Percentiles rank a stretch among this genome's conserved stretches.
phyloP scores from a whole-genome alignment of 805 yeast genomes.

The Yamadazyma philogaea region DNA sequence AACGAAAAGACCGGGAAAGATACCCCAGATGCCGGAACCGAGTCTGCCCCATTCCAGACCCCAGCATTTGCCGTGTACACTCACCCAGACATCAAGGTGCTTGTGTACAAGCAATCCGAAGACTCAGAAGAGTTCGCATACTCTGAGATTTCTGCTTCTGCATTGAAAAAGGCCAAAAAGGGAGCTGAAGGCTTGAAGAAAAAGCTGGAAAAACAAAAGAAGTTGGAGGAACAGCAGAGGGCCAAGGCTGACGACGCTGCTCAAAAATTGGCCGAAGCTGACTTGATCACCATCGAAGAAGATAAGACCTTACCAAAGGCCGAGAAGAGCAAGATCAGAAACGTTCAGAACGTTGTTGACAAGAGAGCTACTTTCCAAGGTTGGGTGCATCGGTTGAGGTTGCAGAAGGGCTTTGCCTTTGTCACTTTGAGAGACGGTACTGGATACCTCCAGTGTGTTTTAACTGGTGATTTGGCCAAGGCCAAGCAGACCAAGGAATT shows the following conservation, averaged over 20 bases:
- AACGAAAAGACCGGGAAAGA: constrained; percentile 74
- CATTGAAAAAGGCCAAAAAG: constrained; percentile 92
- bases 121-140: constrained; percentile 52
- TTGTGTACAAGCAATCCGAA: constrained; percentile 59
- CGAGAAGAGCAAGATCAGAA: constrained; percentile 58
- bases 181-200: constrained; percentile 91
- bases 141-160: constrained; percentile 81
- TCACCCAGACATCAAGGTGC: constrained; percentile 52
- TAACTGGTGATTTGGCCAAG: constrained; percentile 87
- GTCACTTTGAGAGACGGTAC: constrained; percentile 93
- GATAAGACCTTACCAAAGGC: constrained; percentile 75
- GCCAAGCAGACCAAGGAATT: constrained; percentile 81
- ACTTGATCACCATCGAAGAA: constrained; percentile 64
- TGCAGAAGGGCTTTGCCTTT: constrained; percentile 89
- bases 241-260: constrained; percentile 58
- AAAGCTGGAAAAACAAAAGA: constrained; percentile 66
- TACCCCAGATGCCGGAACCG: constrained; percentile 54
- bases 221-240: constrained; percentile 58
- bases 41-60: constrained; percentile 69
- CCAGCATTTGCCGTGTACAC: constrained; percentile 76
- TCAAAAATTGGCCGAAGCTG: constrained; percentile 73
- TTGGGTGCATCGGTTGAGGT: constrained; percentile 93
- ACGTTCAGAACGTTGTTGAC: constrained; percentile 54
- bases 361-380: constrained; percentile 79
- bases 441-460: constrained; percentile 83